A percentile compares a stretch with the other conserved stretches of the same genome.
phyloP scores from a whole-genome alignment of 108 stramenopile species.

The Cafeteria roenbergensis region DNA sequence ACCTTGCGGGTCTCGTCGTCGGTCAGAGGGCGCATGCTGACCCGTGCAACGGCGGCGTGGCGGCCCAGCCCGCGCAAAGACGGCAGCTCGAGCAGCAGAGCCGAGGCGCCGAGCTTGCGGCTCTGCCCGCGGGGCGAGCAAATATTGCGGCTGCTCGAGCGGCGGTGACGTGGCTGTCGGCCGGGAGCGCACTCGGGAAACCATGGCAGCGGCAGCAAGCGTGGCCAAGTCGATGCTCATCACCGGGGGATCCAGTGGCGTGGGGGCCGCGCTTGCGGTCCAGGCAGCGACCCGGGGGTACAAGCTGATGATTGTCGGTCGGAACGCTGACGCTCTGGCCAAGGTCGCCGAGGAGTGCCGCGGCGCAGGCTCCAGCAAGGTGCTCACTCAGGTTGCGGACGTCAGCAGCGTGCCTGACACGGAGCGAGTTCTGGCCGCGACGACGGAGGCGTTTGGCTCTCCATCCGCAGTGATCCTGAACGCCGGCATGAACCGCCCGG shows the following conservation, averaged over 20 bases:
- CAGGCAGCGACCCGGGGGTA: not conserved
- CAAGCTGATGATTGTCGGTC: not conserved
- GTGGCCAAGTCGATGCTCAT: no score
- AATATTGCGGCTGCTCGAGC: no score
- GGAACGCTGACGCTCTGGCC: not conserved
- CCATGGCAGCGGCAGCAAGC: no score
- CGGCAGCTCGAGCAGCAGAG: no score
- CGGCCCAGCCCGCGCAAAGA: no score
- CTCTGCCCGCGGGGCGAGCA: no score
- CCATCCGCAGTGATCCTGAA: not conserved
- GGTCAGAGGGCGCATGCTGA: constrained; percentile 80
- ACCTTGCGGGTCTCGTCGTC: constrained; percentile 92
- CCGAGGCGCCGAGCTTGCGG: no score
- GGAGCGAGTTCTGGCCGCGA: not conserved
- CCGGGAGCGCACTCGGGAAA: no score
- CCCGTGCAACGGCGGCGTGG: no score
- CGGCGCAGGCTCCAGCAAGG: not conserved
- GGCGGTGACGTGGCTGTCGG: no score
- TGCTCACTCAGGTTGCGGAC: not conserved
- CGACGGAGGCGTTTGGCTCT: not conserved
- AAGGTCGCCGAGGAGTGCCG: not conserved
- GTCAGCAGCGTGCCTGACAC: not conserved
- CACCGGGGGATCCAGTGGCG: not conserved
- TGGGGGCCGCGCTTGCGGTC: not conserved
- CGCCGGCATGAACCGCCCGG: not conserved